phyloP scores from a whole-genome alignment of 23 red algal species.

The Gracilaria gracilis region DNA sequence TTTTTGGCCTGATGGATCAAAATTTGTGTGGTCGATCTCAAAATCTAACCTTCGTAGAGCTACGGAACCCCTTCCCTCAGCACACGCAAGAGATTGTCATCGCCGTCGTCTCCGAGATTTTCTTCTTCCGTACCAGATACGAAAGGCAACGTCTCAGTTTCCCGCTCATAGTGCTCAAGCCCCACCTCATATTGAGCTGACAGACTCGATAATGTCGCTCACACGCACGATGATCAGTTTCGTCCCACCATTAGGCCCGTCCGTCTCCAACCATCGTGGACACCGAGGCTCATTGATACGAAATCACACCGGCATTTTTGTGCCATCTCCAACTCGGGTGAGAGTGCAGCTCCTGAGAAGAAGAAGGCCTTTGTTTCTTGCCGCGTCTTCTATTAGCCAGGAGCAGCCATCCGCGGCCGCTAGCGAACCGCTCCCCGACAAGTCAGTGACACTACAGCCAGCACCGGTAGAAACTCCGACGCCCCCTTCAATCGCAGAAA shows the following conservation, averaged over 20 bases:
- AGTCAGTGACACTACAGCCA: background rate
- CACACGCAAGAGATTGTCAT: background rate
- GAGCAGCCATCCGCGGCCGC: conserved; percentile 7
- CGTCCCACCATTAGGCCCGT: background rate
- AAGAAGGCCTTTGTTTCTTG: background rate
- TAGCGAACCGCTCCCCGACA: background rate
- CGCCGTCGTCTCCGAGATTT: background rate
- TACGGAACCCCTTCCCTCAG: background rate
- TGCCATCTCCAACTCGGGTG: background rate
- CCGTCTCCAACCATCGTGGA: background rate
- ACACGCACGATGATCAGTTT: background rate
- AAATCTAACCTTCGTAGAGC: background rate
- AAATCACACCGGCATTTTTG: background rate
- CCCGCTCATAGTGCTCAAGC: background rate
- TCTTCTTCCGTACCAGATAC: background rate
- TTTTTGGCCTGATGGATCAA: background rate
- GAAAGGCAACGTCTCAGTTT: background rate
- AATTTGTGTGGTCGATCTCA: background rate
- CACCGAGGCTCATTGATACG: background rate
- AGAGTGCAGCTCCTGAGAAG: background rate
- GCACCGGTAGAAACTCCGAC: background rate
- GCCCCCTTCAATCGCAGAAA: background rate
- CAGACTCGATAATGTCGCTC: background rate
- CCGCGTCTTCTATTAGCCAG: conserved; percentile 6
- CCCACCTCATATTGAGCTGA: background rate